These are phyloP conservation scores for Hypoxylon perforatum DNA, from an alignment of 495 filamentous ascomycete genomes.

Conservation along the genomic window DNA sequence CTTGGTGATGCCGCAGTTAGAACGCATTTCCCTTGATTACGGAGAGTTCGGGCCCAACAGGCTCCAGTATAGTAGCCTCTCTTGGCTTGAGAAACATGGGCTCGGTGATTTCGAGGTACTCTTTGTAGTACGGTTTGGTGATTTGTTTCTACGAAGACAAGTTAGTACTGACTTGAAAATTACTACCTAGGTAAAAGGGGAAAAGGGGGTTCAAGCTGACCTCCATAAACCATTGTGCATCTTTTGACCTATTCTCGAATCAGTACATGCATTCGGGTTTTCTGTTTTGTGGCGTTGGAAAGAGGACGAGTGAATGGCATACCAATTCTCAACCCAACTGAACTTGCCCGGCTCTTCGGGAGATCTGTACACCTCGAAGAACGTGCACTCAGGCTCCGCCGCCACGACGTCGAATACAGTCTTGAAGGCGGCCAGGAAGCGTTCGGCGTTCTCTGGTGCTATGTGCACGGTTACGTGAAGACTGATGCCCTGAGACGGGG, in stretches of 20 bases:
- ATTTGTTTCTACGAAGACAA: slow-evolving; percentile 53
- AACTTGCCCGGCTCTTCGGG: slow-evolving; percentile 55
- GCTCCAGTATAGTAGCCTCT: slow-evolving; percentile 52
- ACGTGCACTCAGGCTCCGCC: slow-evolving; percentile 59
- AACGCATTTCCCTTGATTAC: slow-evolving; percentile 42
- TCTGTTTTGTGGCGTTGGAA: slow-evolving; percentile 23
- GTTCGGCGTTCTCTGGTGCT: slow-evolving; percentile 52
- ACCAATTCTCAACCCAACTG: slow-evolving; percentile 62
- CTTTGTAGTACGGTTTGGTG: slow-evolving; percentile 62
- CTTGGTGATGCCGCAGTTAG: background rate
- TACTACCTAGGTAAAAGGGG: background rate
- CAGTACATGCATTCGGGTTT: slow-evolving; percentile 5
- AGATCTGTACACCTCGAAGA: slow-evolving; percentile 60
- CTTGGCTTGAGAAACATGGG: slow-evolving; percentile 61
- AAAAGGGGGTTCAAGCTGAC: slow-evolving; percentile 34
- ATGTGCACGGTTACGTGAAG: slow-evolving; percentile 59
- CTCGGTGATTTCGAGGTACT: slow-evolving; percentile 59
- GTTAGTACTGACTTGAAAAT: slow-evolving; percentile 13
- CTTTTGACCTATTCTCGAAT: slow-evolving; percentile 45
- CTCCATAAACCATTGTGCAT: slow-evolving; percentile 54
- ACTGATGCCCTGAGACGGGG: slow-evolving; percentile 30
- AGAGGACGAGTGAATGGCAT: background rate
- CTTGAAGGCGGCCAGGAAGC: slow-evolving; percentile 55
- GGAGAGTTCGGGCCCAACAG: slow-evolving; percentile 48
- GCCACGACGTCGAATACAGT: slow-evolving; percentile 55